Base-by-base conservation (phyloP, 139 green algal species). In the Microglena sp. region DNA sequence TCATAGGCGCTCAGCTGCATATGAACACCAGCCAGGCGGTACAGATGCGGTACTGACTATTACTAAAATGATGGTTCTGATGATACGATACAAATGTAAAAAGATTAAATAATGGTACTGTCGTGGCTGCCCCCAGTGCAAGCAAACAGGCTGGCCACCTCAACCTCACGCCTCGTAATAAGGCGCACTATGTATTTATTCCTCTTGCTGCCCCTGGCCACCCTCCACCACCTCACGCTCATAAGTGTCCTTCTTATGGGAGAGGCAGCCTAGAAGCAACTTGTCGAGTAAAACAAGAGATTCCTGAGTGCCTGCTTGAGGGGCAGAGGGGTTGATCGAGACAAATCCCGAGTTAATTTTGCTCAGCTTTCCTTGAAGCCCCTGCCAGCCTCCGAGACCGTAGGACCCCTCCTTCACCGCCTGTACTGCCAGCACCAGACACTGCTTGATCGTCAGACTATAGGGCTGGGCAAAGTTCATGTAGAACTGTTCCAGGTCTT, bases 381-480 rank as follows among this genome's bases (percentile, higher is more conserved):
- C 78, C 58, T 75, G 55, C 61, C 68, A 83, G 3, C 56, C 56
- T 22, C 30, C 69, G 28, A 75, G 50, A 15, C 72, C 69, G 18
- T 64, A 67, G 6, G 46, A 54, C 2, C 69, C 71, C 21, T 76
- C 74, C 55, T 80, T 85, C 44, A 71, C 68, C 40, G 82, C 36
- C 43, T 74, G 54, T 44, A 72, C 59, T 5, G 53, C 79, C 36
- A 86, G 60, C 4, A 77, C 63, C 70, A 83, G 69, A 67, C 79
- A 86, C 56, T 86, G 79, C 64, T 78, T 77, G 44, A 78, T 80
- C 28, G 78, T 78, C n/a, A 86, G 65, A 53, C 62, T 72, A 65
- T 77, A 73, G 18, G 76, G 75, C 70, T 86, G 75, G 18, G 76
- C 79, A 72, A 83, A 86, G 56, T 75, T 77, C 29, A 72, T 64